Conservation (phyloP, 2,329 filamentous ascomycete species). For the Mariannaea sp. region DNA sequence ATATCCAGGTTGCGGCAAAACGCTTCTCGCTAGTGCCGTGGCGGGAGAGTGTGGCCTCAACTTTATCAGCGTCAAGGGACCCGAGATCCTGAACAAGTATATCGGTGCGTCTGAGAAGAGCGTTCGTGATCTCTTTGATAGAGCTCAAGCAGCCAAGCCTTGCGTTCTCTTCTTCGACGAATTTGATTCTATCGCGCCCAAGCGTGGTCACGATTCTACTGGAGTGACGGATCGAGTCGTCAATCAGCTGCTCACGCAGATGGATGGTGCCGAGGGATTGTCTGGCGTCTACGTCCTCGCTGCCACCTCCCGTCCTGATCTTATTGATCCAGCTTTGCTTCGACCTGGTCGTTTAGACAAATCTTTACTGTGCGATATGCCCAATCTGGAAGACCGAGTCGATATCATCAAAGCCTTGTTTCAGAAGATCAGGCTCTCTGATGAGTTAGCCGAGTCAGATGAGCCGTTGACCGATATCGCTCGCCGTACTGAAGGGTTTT, state of each 20-base stretch:
- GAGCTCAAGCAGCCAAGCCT: slow-evolving; percentile 86
- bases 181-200: slow-evolving; percentile 97
- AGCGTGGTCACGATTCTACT: slow-evolving; percentile 94
- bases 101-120: slow-evolving; percentile 97
- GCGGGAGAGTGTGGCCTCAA: slow-evolving; percentile 97
- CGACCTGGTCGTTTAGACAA: slow-evolving; percentile 94
- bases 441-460: slow-evolving; percentile 63
- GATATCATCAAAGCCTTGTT: slow-evolving; percentile 90
- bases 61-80: slow-evolving; percentile 97
- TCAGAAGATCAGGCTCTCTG: slow-evolving; percentile 74
- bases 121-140: slow-evolving; percentile 92
- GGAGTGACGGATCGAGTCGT: slow-evolving; percentile 99
- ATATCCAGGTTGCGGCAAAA: slow-evolving; percentile 96
- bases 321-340: slow-evolving; percentile 92
- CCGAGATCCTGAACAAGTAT: slow-evolving; percentile 98
- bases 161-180: slow-evolving; percentile 99
- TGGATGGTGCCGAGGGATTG: slow-evolving; percentile 96
- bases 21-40: slow-evolving; percentile 92
- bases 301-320: slow-evolving; percentile 87
- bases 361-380: slow-evolving; percentile 88
- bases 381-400: slow-evolving; percentile 75
- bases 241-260: slow-evolving; percentile 96
- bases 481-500: slow-evolving; percentile 82
- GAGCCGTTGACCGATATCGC: slow-evolving; percentile 74
- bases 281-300: slow-evolving; percentile 96